These are phyloP conservation scores for Emericellopsis terricola DNA, from an alignment of 495 filamentous ascomycete species.

Conservation along the genomic window DNA sequence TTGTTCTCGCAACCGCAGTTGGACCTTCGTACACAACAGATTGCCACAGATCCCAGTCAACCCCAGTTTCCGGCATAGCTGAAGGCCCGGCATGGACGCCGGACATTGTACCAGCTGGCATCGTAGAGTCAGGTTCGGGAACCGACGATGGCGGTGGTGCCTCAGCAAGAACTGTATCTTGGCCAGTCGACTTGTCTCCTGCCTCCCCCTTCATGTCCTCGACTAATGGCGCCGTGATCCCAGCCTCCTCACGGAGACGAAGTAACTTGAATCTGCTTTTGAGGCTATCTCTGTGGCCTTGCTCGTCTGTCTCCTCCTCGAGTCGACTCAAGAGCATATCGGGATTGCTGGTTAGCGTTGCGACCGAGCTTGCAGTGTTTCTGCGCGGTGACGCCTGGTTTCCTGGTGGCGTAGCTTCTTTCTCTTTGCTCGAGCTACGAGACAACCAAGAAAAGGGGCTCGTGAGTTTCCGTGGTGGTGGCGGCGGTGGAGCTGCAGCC, in stretches of 20 bases:
- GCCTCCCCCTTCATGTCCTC: constrained; percentile 37
- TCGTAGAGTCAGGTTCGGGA: constrained; percentile 29
- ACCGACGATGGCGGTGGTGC: constrained; percentile 24
- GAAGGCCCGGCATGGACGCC: constrained; percentile 57
- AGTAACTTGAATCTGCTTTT: constrained; percentile 76
- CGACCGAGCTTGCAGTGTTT: constrained; percentile 60
- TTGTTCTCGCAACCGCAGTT: constrained; percentile 65
- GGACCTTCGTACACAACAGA: constrained; percentile 85
- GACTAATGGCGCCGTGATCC: constrained; percentile 26
- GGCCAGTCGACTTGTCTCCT: constrained; percentile 11
- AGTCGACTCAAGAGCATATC: constrained; percentile 55
- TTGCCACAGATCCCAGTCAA: constrained; percentile 99
- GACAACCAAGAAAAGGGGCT: constrained; percentile 78
- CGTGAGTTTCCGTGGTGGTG: constrained; percentile 44
- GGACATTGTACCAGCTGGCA: constrained; percentile 70
- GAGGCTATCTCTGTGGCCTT: constrained; percentile 46
- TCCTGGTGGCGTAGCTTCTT: constrained; percentile 40
- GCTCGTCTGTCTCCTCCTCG: constrained; percentile 45
- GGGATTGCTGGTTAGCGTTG: constrained; percentile 53
- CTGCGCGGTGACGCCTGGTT: constrained; percentile 25
- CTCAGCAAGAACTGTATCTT: not conserved
- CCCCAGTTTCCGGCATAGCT: constrained; percentile 41
- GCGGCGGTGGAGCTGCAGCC: constrained; percentile 10
- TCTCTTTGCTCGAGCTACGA: constrained; percentile 45
- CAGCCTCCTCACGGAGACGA: constrained; percentile 62